Evolutionary conservation across 1,139 yeast genomes (phyloP).

Genomic region (Pichiaceae sp.): DNA sequence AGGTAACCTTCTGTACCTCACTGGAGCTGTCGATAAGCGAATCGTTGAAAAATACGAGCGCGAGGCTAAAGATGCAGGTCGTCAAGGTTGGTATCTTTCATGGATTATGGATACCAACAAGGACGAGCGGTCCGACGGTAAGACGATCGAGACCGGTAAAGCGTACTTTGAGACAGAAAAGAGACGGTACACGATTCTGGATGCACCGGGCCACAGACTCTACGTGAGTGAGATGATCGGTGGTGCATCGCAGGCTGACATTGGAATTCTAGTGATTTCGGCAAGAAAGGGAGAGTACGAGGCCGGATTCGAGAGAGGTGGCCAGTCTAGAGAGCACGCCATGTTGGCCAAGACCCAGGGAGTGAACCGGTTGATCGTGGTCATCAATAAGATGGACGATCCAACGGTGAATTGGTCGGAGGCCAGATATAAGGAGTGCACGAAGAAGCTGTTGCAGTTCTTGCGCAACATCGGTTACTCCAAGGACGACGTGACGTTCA

Average conservation of each 20-base stretch:
- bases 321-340: conserved; percentile 98
- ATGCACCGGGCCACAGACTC: conserved; percentile 99
- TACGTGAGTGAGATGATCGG: conserved; percentile 99
- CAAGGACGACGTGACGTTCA: conserved; percentile 75
- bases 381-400: conserved; percentile 98
- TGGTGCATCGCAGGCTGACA: conserved; percentile 99
- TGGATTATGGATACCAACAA: conserved; percentile 99
- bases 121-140: conserved; percentile 98
- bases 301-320: conserved; percentile 98
- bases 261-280: conserved; percentile 91
- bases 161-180: conserved; percentile 96
- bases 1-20: conserved; percentile 85
- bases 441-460: conserved; percentile 64
- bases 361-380: conserved; percentile 86
- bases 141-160: conserved; percentile 97
- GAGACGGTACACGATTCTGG: conserved; percentile 94
- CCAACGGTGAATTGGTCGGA: conserved; percentile 94
- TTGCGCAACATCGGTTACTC: conserved; percentile 87
- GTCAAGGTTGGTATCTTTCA: conserved; percentile 98
- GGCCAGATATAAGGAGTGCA: conserved; percentile 95
- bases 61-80: conserved; percentile 98
- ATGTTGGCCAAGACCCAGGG: conserved; percentile 97
- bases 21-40: conserved; percentile 97
- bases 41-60: conserved; percentile 97
- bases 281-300: conserved; percentile 99